Base-by-base conservation (phyloP, 805 yeast species). In the Candida montana region DNA sequence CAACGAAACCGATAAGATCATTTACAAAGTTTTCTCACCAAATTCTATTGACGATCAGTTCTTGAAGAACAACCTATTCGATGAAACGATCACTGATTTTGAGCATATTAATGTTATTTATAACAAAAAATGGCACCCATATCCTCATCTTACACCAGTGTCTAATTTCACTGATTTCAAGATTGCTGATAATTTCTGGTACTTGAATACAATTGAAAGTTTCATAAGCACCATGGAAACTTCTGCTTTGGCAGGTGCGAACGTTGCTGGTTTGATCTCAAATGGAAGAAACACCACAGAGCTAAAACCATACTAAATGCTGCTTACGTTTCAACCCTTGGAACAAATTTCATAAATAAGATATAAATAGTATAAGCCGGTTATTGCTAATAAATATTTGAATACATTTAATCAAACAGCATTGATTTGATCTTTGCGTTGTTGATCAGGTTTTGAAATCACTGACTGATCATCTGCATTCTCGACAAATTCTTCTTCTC, bases 191-290 rank as follows among this genome's bases (percentile, higher is more conserved):
- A 62, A 61, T 1, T 45, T 72, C 9, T 73, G 68, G 67, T 71
- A 71, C 42, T 49, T 71, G 45, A 71, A 69, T 45, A 58, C 64
- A 2, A 70, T 74, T 57, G 79, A 74, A 45, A 54, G 62, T 8
- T 65, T 74, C 33, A 62, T 71, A 39, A 68, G 75, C 41, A 74
- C 78, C 0, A 71, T 74, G 77, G 79, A 74, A 46, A 72, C 79
- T 0, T 59, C 69, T 12, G 69, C 75, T 1, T 49, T 74, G 23
- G 68, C 72, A 2, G 78, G 77, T 19, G 74, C 75, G 16, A 67
- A 67, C 41, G 72, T 69, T 20, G 78, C 79, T 4, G 72, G 67
- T 1, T 52, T 71, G 33, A 61, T 73, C 3, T 50, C 65, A 8
- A 5, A 26, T 3, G 64, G 60, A 1, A 40, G 39, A 23, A 63